Conservation (phyloP, 163 green algal species). For the Volvox carteri region DNA sequence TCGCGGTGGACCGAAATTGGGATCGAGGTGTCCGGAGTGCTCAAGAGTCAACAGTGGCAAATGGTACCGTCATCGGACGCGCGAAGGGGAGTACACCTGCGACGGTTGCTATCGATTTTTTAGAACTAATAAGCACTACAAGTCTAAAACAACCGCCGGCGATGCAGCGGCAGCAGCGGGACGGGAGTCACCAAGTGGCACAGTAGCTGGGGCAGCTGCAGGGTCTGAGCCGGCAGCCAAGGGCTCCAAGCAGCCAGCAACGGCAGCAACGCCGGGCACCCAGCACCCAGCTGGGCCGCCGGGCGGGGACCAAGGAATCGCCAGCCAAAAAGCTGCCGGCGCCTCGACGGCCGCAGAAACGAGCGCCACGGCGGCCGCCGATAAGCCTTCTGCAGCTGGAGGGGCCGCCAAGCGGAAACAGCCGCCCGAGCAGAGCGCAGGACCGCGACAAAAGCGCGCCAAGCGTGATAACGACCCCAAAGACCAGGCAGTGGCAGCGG, state of each 20-base stretch:
- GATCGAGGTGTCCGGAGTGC: not conserved
- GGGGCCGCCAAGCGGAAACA: conserved; percentile 21
- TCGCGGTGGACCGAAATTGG: not conserved
- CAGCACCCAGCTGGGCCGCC: not conserved
- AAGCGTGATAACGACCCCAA: not conserved
- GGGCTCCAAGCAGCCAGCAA: not conserved
- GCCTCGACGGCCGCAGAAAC: not conserved
- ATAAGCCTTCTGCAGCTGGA: not conserved
- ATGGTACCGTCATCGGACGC: conserved; percentile 24
- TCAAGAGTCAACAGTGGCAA: conserved; percentile 6
- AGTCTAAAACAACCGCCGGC: not conserved
- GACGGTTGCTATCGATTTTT: conserved; percentile 43
- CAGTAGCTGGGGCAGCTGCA: not conserved
- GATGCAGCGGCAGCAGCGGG: not conserved
- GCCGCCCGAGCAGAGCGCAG: not conserved
- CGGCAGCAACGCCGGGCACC: not conserved
- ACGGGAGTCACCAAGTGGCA: not conserved
- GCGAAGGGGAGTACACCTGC: conserved; percentile 31
- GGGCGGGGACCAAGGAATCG: not conserved
- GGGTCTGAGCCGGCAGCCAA: not conserved
- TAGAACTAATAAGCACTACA: conserved; percentile 32
- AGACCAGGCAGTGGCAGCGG: not conserved
- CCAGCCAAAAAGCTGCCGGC: not conserved
- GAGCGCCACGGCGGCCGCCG: no score
- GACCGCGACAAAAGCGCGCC: not conserved